Percentiles rank a stretch among this genome's conserved stretches.
Conservation (phyloP, 2,329 filamentous ascomycete species). For the Dichotomopilus funicola region DNA sequence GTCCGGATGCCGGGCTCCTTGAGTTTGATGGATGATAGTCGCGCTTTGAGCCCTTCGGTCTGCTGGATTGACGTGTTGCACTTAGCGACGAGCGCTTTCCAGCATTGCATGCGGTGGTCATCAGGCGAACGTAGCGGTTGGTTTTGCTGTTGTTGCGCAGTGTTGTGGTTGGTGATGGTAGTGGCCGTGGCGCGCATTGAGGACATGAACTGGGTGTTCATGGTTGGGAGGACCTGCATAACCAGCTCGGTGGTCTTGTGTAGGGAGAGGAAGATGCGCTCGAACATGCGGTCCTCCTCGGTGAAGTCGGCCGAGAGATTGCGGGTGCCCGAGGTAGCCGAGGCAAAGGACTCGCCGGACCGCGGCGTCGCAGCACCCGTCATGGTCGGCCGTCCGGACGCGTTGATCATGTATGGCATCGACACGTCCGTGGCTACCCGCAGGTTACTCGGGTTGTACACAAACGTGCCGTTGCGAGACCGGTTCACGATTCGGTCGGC, state of each 20-base stretch:
- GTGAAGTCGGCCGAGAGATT: slow-evolving; percentile 54
- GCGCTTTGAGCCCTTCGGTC: slow-evolving; percentile 63
- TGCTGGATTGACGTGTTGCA: slow-evolving; percentile 65
- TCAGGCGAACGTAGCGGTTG: slow-evolving; percentile 43
- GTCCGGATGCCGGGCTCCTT: slow-evolving; percentile 73
- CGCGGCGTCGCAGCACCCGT: slow-evolving; percentile 63
- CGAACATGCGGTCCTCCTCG: slow-evolving; percentile 76
- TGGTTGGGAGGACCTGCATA: slow-evolving; percentile 62
- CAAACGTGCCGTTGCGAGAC: slow-evolving; percentile 32
- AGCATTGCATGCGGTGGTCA: slow-evolving; percentile 54
- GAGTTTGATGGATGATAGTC: slow-evolving; percentile 73
- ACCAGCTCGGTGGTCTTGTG: slow-evolving; percentile 68
- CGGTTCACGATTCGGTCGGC: slow-evolving; percentile 40
- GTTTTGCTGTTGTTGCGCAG: no score
- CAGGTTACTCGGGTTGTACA: slow-evolving; percentile 48
- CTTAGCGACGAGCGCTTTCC: slow-evolving; percentile 64
- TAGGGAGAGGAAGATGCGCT: slow-evolving; percentile 72
- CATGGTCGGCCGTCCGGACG: slow-evolving; percentile 44
- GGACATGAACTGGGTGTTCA: slow-evolving; percentile 59
- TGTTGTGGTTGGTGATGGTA: no score
- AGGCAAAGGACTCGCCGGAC: slow-evolving; percentile 73
- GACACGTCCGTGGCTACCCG: slow-evolving; percentile 52
- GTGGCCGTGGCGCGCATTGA: slow-evolving; percentile 59
- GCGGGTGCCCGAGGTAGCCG: slow-evolving; percentile 45
- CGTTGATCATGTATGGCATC: slow-evolving; percentile 41